Evolutionary conservation across 2,329 filamentous ascomycete species (phyloP), one percentile per base, ranked within the genome.

Genomic region (Massarina eburnea): DNA sequence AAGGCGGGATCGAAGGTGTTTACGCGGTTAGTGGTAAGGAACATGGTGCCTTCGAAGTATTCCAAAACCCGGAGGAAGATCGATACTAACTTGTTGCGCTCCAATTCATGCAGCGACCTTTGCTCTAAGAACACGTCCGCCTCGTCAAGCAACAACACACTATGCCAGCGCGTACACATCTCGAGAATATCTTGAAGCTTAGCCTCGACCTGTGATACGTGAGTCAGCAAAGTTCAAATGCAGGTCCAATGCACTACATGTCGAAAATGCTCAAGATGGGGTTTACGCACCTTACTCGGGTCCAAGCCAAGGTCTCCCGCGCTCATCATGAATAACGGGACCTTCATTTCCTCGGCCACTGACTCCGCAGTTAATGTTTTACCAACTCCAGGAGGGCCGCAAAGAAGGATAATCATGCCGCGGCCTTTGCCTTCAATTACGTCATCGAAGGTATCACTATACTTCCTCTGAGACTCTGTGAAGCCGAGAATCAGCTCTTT

Each of bases 331-430:
- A 76, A 80, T 0, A 81, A 64, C 2, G 78, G 78, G 1, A 74
- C 73, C 24, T 71, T 66, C 71, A 79, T 76, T 40, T 74, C 64
- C 46, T 80, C 77, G 1, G 78, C 77, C 7, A 66, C 59, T 27
- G 18, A 78, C 70, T 62, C 61, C 3, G 61, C 59, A 8, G 59
- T 64, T 17, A 62, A 45, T 0, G 79, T 81, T 62, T 81, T 81
- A 12, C 78, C 79, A 2, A 79, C 76, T 3, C 79, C 79, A 0
- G 78, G 77, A 0, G 74, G 74, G 2, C 77, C 78, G 35, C 68
- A 71, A 2, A 81, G 70, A 3, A 80, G 68, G 45, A 80, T 66
- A 43, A 80, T 77, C 42, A 80, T 72, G 8, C 78, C 77, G 14
- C 70, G 69, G 10, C 78, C 79, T 54, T 81, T 81, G 22, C 76